Evolutionary conservation across 306 rosid species (phyloP).

Genomic region (Medicago lupulina): DNA sequence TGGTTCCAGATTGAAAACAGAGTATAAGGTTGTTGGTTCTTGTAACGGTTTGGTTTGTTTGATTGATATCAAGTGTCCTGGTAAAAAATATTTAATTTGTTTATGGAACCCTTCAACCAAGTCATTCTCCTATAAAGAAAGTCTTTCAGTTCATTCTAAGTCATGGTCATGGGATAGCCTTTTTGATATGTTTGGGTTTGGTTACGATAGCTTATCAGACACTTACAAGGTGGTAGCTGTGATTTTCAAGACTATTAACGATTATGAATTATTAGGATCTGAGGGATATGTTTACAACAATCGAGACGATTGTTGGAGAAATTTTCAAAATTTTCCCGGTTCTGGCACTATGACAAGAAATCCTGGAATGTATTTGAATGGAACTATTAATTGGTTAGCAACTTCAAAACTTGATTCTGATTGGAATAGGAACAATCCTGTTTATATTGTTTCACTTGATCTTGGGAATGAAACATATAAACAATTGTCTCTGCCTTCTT

Average conservation of each 20-base stretch:
- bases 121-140: neutral
- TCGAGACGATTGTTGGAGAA: neutral
- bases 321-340: neutral
- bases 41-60: conserved; percentile 12
- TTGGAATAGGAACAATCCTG: neutral
- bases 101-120: neutral
- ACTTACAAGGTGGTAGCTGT: neutral
- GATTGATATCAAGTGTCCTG: neutral
- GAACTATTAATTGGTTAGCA: neutral
- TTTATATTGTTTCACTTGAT: conserved; percentile 13
- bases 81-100: neutral
- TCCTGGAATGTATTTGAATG: neutral
- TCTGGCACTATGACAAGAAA: too few species aligned
- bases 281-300: neutral
- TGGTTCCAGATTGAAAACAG: neutral
- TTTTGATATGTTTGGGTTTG: neutral
- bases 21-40: neutral
- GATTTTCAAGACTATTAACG: neutral
- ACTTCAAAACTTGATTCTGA: neutral
- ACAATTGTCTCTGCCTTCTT: neutral
- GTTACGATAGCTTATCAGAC: neutral
- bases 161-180: too few species aligned
- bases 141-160: neutral
- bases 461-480: neutral
- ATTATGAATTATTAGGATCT: neutral